Conservation (phyloP, 1,139 yeast species). For the Trichomonascaceae sp. region DNA sequence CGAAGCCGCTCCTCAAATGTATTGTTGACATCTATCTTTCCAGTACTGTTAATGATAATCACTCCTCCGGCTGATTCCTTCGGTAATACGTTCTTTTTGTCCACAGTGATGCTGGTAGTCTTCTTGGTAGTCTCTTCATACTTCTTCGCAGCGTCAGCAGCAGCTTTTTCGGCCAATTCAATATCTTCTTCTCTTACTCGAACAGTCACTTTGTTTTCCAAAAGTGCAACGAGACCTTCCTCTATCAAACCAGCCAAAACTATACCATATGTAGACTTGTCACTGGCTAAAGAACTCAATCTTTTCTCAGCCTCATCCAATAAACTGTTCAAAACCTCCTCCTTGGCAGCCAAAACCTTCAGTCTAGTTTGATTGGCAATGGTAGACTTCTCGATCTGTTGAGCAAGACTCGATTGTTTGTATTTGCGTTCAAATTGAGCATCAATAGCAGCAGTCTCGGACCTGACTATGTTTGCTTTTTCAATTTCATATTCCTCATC, state of each 20-base stretch:
- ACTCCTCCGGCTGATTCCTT: constrained; percentile 79
- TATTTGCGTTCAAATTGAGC: constrained; percentile 70
- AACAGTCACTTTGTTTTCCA: constrained; percentile 62
- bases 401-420: constrained; percentile 87
- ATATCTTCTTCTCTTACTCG: constrained; percentile 68
- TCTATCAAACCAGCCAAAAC: constrained; percentile 72
- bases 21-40: constrained; percentile 85
- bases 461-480: constrained; percentile 88
- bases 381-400: constrained; percentile 92
- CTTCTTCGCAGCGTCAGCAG: constrained; percentile 54
- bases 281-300: constrained; percentile 49
- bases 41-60: constrained; percentile 58
- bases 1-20: constrained; percentile 91
- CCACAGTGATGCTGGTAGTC: constrained; percentile 36
- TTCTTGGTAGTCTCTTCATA: constrained; percentile 47
- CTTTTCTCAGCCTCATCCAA: constrained; percentile 63
- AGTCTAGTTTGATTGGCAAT: constrained; percentile 93
- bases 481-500: constrained; percentile 98
- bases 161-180: constrained; percentile 56
- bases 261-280: constrained; percentile 55
- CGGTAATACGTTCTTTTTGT: constrained; percentile 36
- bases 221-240: constrained; percentile 71
- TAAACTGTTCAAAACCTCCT: constrained; percentile 67
- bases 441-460: constrained; percentile 88
- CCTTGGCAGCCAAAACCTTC: constrained; percentile 81